Conservation (phyloP, 352 stramenopile species). For the Pythium phragmitis region DNA sequence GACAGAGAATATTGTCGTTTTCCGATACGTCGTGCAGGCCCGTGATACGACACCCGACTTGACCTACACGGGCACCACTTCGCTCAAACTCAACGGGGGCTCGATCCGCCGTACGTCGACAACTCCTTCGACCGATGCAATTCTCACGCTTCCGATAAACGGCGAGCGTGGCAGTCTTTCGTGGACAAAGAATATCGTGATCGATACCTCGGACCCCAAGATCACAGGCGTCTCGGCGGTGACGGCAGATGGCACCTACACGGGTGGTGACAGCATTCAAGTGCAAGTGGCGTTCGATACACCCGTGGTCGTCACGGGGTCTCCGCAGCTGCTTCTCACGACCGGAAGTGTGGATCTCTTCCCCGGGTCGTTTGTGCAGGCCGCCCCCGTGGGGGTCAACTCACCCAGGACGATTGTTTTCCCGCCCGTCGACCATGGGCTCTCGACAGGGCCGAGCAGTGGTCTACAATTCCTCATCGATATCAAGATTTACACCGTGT, state of each 20-base stretch:
- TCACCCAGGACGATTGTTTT: constrained; percentile 47
- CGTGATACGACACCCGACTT: constrained; percentile 72
- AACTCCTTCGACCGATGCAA: constrained; percentile 44
- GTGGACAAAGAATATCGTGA: constrained; percentile 69
- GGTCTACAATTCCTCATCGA: constrained; percentile 62
- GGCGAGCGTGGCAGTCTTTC: constrained; percentile 60
- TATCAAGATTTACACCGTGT: constrained; percentile 48
- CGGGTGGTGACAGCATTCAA: constrained; percentile 58
- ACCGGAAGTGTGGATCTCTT: constrained; percentile 60
- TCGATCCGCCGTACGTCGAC: constrained; percentile 57
- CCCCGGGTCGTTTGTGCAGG: constrained; percentile 46
- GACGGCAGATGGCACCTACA: constrained; percentile 45
- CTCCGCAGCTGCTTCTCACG: constrained; percentile 40
- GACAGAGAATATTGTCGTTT: constrained; percentile 49
- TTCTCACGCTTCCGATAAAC: constrained; percentile 51
- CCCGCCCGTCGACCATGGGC: constrained; percentile 41
- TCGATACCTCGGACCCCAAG: constrained; percentile 60
- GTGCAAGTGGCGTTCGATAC: constrained; percentile 55
- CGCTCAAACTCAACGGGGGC: constrained; percentile 56
- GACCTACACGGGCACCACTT: constrained; percentile 47
- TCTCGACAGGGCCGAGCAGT: constrained; percentile 36
- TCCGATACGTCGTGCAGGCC: constrained; percentile 70
- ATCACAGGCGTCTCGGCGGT: constrained; percentile 40
- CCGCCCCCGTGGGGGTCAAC: constrained; percentile 27
- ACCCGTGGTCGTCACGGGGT: constrained; percentile 56